These are phyloP conservation scores for Ceratocystis eucalypticola DNA, from an alignment of 2,329 filamentous ascomycete species.

Conservation along the genomic window DNA sequence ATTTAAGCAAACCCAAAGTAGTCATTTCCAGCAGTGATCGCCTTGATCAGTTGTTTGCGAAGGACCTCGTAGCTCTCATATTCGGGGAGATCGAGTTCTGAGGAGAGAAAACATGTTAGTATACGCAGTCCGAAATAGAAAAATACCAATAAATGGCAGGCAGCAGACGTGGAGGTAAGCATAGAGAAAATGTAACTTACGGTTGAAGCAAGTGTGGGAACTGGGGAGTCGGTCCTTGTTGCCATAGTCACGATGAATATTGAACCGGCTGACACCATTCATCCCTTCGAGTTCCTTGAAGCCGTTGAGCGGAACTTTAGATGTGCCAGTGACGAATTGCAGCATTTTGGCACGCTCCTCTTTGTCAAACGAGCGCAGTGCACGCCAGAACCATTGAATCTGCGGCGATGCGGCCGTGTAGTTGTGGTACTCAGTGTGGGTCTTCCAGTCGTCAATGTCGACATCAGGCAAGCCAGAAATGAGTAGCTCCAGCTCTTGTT, in stretches of 20 bases:
- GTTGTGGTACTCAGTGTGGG: conserved; percentile 97
- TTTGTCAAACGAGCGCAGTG: conserved; percentile 92
- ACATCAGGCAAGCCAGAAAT: conserved; percentile 97
- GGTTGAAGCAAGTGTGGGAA: conserved; percentile 98
- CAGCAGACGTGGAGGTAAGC: neutral
- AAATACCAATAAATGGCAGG: neutral
- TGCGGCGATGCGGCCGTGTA: conserved; percentile 89
- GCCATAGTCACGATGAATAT: conserved; percentile 95
- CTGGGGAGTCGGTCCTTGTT: conserved; percentile 91
- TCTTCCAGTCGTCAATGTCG: conserved; percentile 97
- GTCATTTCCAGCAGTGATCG: conserved; percentile 94
- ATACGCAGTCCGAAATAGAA: conserved; percentile 26
- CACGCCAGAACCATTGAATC: conserved; percentile 99
- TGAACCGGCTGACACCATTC: conserved; percentile 97
- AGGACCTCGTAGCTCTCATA: conserved; percentile 93
- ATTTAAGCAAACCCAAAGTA: conserved; percentile 89
- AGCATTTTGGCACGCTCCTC: conserved; percentile 94
- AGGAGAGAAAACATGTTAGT: conserved; percentile 3
- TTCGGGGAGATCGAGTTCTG: conserved; percentile 94
- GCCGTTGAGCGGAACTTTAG: conserved; percentile 93
- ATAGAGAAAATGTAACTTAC: conserved; percentile 44
- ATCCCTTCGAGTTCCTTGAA: conserved; percentile 99
- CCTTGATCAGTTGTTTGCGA: conserved; percentile 77
- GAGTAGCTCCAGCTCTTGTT: conserved; percentile 89
- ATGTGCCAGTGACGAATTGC: conserved; percentile 96